Base-by-base conservation (phyloP, 306 rosid genomes). In the Pachyrhizus erosus region DNA sequence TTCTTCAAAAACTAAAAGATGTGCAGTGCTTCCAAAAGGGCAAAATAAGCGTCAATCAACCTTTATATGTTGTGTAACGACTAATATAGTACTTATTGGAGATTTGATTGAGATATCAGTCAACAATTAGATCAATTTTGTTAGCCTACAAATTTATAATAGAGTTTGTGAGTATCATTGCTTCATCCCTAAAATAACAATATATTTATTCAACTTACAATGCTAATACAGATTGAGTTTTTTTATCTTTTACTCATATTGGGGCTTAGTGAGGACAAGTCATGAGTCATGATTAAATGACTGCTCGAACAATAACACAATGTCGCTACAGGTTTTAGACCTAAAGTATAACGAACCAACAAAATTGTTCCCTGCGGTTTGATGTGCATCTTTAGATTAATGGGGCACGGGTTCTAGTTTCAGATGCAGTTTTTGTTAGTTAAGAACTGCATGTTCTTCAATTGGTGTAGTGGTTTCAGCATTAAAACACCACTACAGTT, bases 291-390 rank as follows among this genome's bases (percentile, higher is more conserved):
- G 68, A 51, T 10, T 51, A n/a, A 5, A 17, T n/a, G 23, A 17
- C 23, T 46, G 54, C 7, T 46, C 54, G 6, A 46, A 46, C 6
- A 46, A 46, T 43, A 46, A 13, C 17, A 37, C 17, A 18, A 80
- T 7, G 45, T 57, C 37, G 17, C 18, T 10, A 37, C n/a, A 20
- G 45, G 48, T 14, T 65, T 7, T 33, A 34, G 48, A 17, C 51
- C 39, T 61, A 62, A 73, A 27, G 20, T 27, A 33, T 23, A 31
- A 37, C 60, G 52, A 81, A 40, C 24, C 61, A 75, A 18, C 62
- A 66, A 51, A 45, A 74, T 67, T 11, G 31, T 70, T 83, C 21
- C 79, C 13, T 6, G 5, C 21, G 13, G 73, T 58, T 26, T n/a
- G 40, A 33, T 4, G 26, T 9, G 48, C 75, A 34, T 1, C 6